phyloP scores from a whole-genome alignment of 306 rosid genomes.

The Alnus rubra region DNA sequence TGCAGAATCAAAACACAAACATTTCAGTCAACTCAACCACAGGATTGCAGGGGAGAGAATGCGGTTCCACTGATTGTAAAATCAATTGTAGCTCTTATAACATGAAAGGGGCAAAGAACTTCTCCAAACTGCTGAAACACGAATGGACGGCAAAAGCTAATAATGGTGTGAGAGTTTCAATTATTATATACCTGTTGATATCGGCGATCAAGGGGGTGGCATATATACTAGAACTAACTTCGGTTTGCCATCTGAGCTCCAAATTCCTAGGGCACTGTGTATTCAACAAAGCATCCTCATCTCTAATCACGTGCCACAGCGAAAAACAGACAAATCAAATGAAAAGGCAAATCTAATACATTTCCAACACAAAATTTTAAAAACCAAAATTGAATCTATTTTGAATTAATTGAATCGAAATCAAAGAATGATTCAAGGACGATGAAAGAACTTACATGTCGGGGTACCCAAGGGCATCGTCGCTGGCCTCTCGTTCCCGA shows the following conservation, averaged over 20 bases:
- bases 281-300: conserved; percentile 88
- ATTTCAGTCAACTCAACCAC: conserved; percentile 1
- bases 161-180: background rate
- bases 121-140: background rate
- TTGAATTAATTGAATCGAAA: background rate
- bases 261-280: conserved; percentile 85
- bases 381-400: background rate
- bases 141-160: background rate
- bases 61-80: background rate
- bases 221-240: conserved; percentile 96
- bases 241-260: conserved; percentile 98
- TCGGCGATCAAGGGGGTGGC: conserved; percentile 94
- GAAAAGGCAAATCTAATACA: conserved; percentile 8
- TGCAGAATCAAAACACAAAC: conserved; percentile 33
- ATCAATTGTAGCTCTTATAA: background rate
- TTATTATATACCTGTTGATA: conserved; percentile 67
- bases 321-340: background rate
- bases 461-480: conserved; percentile 77
- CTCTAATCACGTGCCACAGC: conserved; percentile 40
- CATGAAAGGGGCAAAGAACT: background rate
- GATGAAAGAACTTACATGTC: conserved; percentile 51
- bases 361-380: conserved; percentile 9
- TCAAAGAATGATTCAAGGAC: background rate
- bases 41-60: background rate
- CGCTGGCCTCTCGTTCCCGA: conserved; percentile 90